A percentile compares a stretch with the other conserved stretches of the same genome.
These are phyloP conservation scores for Colletotrichum caudatum DNA, from an alignment of 2,329 filamentous ascomycete species.

Conservation along the genomic window DNA sequence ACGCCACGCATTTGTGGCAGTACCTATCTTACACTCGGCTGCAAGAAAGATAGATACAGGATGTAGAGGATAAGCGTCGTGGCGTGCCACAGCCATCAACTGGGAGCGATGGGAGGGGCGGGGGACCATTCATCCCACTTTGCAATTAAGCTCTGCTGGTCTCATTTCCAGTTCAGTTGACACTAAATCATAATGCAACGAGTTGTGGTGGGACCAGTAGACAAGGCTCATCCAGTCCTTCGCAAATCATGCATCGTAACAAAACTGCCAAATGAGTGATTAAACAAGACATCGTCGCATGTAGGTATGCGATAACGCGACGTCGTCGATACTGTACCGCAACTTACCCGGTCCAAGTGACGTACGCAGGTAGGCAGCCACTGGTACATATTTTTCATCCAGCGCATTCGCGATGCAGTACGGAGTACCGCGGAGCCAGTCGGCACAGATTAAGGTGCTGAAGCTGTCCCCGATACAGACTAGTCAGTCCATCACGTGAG, in stretches of 20 bases:
- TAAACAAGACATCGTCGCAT: not conserved
- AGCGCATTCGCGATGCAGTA: not conserved
- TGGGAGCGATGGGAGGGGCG: not conserved
- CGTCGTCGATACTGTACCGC: not conserved
- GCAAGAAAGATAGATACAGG: not conserved
- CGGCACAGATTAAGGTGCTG: slow-evolving; percentile 2
- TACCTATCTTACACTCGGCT: slow-evolving; percentile 16
- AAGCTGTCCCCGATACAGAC: slow-evolving; percentile 2
- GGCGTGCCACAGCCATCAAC: too few species aligned
- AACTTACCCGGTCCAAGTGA: slow-evolving; percentile 28
- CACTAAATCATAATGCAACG: not conserved
- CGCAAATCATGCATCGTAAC: not conserved
- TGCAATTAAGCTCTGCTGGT: not conserved
- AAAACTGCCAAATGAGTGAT: not conserved
- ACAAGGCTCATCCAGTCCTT: not conserved
- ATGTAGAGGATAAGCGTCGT: not conserved
- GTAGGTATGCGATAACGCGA: not conserved
- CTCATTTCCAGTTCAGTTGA: not conserved
- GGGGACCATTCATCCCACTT: not conserved
- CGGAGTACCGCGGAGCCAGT: not conserved
- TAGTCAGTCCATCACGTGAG: slow-evolving; percentile 24
- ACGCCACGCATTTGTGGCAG: slow-evolving; percentile 10
- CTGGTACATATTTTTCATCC: slow-evolving; percentile 3
- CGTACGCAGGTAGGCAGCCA: slow-evolving; percentile 28
- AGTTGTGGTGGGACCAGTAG: too few species aligned